Base-by-base conservation (phyloP, 2,329 filamentous ascomycete genomes). In the Monilinia aucupariae region DNA sequence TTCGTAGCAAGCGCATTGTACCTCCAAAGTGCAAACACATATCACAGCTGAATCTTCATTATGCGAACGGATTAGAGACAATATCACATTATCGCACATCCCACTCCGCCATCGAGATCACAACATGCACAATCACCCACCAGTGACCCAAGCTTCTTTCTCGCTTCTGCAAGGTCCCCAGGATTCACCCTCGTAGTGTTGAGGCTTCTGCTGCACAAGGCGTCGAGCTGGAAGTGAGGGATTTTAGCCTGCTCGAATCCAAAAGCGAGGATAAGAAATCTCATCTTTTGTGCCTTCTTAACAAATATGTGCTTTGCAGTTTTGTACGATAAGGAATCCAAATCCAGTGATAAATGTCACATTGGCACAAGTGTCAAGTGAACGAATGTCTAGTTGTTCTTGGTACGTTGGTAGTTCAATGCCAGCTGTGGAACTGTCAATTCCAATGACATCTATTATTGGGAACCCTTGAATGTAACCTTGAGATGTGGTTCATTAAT, bases 171-270 rank as follows among this genome's bases (percentile, higher is more conserved):
- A 34, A 2, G 4, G 22, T 6, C 30, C 41, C 41, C 54, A 30
- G 53, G 34, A 56, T 34, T 30, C 27, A 6, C 41, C 39, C 39
- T 34, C 25, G 1, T 25, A 9, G 32, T 47, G 39, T 34, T 47
- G n/a, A n/a, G 20, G 20, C 34, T 58, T n/a, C 30, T 58, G 54
- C 27, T 27, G 54, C 54, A 34, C 17, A 34, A 58, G 54, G 41
- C 54, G 41, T 47, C 13, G 41, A 58, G 54, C 54, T 58, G 54
- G 54, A 12, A 22, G 22, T 55, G 59, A 55, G 59, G 59, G 8
- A 70, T 70, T 70, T 70, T 70, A 62, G 68, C 70, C 68, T 71
- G 66, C 69, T 69, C 70, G 69, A 71, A 71, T 71, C 68, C 22
- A 43, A 32, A 30, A 27, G 20, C 54, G 54, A 34, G 54, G 54